Conservation (phyloP, 31 red algal species). For the Asparagopsis taxiformis region DNA sequence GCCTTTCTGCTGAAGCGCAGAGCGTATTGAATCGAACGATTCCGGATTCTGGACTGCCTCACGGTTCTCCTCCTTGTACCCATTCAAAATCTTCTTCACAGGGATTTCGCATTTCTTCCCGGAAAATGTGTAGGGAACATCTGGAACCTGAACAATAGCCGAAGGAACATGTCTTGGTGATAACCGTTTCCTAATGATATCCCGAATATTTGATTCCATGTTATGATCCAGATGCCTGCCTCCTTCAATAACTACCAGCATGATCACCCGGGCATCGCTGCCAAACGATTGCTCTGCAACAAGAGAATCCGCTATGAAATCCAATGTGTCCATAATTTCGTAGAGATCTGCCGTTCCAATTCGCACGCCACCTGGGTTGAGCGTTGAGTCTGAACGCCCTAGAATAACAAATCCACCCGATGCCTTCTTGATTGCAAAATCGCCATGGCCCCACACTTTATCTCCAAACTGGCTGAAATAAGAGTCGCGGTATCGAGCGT, state of each 20-base stretch:
- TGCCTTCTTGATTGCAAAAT: conserved; percentile 63
- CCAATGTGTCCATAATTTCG: conserved; percentile 37
- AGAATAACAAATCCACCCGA: conserved; percentile 56
- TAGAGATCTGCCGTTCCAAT: conserved; percentile 84
- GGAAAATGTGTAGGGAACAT: conserved; percentile 75
- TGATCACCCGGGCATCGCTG: conserved; percentile 49
- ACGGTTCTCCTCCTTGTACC: conserved; percentile 20
- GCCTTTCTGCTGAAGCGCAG: conserved; percentile 2
- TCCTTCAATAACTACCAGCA: conserved; percentile 51
- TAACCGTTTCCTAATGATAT: conserved; percentile 14
- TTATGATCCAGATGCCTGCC: conserved; percentile 1
- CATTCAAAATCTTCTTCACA: conserved; percentile 69
- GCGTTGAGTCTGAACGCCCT: conserved; percentile 83
- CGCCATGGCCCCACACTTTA: conserved; percentile 78
- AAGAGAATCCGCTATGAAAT: conserved; percentile 48
- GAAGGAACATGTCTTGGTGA: conserved; percentile 81
- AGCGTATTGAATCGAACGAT: conserved; percentile 25
- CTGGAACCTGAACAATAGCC: conserved; percentile 49
- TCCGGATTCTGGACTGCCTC: conserved; percentile 50
- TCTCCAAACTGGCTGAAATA: conserved; percentile 70
- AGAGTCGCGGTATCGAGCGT: conserved; percentile 42
- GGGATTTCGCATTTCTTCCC: conserved; percentile 89
- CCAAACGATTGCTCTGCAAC: conserved; percentile 44
- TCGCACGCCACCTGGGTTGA: conserved; percentile 91
- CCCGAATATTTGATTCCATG: conserved; percentile 28